Evolutionary conservation across 331 rosid genomes (phyloP), one percentile per base, ranked within the genome.

Genomic region (Saraca asoca): DNA sequence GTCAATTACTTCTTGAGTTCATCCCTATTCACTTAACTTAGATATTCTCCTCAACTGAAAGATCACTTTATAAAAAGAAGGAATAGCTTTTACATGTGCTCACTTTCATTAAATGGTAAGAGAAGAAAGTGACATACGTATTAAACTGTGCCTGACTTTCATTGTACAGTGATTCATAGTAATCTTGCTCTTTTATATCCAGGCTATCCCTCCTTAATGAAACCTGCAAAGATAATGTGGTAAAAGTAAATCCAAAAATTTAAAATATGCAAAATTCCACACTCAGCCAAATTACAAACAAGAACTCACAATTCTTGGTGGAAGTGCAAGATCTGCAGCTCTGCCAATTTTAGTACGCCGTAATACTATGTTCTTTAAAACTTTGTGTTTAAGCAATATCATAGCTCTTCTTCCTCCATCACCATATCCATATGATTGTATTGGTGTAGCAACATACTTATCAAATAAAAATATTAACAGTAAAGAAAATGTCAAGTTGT

Each of bases 301-400:
- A 53, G 68, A 68, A 82, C 95, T 81, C 81, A 93, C 98, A 51
- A 87, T 90, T 83, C 98, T 80, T 24, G 96, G 95, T 58, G 98
- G 98, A 68, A 93, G 96, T 53, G 94, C 94, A 42, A 93, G 96
- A 73, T 93, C 98, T 64, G 94, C 85, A 61, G 96, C 96, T 73
- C 98, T 81, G 75, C 95, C 95, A 68, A 82, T 61, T 78, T 90
- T 93, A 12, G 98, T 90, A 15, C 96, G 88, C 69, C 98, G 81
- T 54, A 93, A 78, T 43, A 90, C 80, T 67, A 85, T 81, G 72
- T 58, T 90, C 80, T 83, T 87, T 34, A 93, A 67, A 60, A 93
- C 72, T 79, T 84, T 93, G 75, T 88, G 79, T 62, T 76, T 93
- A 43, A 93, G 90, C 80, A 87, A 84, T 55, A 84, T 29, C 97